These are phyloP conservation scores for Triangularia setosa DNA, from an alignment of 2,329 filamentous ascomycete genomes.

Conservation along the genomic window DNA sequence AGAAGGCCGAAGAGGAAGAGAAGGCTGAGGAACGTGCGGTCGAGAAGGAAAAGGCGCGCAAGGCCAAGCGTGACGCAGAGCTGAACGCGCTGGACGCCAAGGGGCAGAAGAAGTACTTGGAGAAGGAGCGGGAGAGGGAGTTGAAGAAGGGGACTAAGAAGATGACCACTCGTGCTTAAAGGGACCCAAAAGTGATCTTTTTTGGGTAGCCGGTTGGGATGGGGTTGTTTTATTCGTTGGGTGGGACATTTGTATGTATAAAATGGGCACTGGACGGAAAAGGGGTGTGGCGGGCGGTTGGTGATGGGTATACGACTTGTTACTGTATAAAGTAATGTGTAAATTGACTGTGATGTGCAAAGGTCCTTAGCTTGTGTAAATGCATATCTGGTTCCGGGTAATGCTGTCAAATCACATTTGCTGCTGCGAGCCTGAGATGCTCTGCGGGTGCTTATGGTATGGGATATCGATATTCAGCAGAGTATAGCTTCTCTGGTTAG, in stretches of 20 bases:
- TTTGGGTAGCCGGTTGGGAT: background rate
- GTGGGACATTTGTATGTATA: background rate
- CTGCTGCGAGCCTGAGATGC: no score
- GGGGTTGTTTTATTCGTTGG: background rate
- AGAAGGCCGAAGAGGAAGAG: constrained; percentile 72
- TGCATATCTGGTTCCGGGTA: no score
- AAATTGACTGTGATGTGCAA: background rate
- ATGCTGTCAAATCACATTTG: no score
- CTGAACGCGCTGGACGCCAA: constrained; percentile 73
- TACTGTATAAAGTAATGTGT: background rate
- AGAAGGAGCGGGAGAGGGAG: constrained; percentile 76
- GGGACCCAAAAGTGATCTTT: background rate
- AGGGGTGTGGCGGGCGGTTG: background rate
- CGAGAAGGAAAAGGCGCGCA: constrained; percentile 73
- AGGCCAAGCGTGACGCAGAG: constrained; percentile 84
- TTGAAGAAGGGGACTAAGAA: constrained; percentile 53
- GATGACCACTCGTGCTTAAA: constrained; percentile 49
- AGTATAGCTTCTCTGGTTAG: no score
- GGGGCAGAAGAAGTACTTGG: constrained; percentile 80
- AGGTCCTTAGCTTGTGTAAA: no score
- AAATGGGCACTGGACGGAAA: background rate
- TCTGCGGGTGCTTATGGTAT: no score
- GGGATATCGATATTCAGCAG: no score
- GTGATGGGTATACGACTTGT: background rate
- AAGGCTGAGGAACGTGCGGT: constrained; percentile 73